Conservation (phyloP, 2,329 filamentous ascomycete species). For the Calonectria henricotiae region DNA sequence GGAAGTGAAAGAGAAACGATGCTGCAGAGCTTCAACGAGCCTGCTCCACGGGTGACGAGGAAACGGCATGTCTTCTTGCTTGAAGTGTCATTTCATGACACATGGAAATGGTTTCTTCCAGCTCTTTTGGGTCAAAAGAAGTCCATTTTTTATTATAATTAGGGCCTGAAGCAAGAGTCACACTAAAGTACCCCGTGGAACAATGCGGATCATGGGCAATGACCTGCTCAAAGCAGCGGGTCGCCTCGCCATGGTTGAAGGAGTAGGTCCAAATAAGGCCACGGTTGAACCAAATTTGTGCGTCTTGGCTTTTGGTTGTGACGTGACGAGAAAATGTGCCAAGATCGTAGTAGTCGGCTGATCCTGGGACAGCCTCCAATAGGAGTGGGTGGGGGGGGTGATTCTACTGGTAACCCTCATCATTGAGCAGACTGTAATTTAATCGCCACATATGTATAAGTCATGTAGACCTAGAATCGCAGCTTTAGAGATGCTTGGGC, state of each 20-base stretch:
- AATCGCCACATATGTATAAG: background rate
- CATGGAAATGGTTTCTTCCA: background rate
- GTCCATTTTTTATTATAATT: conserved; percentile 62
- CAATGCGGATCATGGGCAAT: conserved; percentile 59
- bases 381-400: too few species aligned
- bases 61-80: background rate
- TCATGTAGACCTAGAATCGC: background rate
- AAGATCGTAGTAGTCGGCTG: conserved; percentile 36
- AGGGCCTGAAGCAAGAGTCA: conserved; percentile 72
- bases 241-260: conserved; percentile 75
- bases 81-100: conserved; percentile 19
- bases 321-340: conserved; percentile 36
- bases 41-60: conserved; percentile 62
- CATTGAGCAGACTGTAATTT: background rate
- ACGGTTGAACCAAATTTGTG: conserved; percentile 76
- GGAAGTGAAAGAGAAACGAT: conserved; percentile 70
- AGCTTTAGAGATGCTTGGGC: background rate
- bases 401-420: background rate
- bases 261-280: conserved; percentile 73
- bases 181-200: conserved; percentile 67
- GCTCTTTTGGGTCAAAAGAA: conserved; percentile 45
- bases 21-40: conserved; percentile 76
- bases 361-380: conserved; percentile 9
- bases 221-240: conserved; percentile 65
- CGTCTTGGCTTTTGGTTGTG: conserved; percentile 28